Conservation (phyloP, 805 yeast species). For the Candida chilensis region DNA sequence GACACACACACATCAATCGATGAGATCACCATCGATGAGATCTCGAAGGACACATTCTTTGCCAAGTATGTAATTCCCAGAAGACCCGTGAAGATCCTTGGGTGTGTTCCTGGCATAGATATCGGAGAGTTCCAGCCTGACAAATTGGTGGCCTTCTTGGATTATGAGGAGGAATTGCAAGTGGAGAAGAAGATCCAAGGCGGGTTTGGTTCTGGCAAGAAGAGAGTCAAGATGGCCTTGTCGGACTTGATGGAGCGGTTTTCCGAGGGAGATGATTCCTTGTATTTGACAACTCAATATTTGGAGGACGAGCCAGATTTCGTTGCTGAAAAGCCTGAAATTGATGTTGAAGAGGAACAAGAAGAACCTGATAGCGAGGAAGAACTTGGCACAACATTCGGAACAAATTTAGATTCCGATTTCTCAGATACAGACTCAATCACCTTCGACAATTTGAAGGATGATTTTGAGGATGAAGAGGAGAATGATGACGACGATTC, state of each 20-base stretch:
- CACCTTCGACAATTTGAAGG: too few relatives aligned
- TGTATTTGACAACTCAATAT: conserved; percentile 68
- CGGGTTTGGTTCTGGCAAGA: conserved; percentile 63
- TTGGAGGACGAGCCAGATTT: conserved; percentile 29
- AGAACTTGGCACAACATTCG: too few relatives aligned
- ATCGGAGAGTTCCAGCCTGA: conserved; percentile 19
- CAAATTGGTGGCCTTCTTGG: conserved; percentile 24
- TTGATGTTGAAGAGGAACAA: conserved; percentile 6
- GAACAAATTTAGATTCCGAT: neutral
- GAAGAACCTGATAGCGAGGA: conserved; percentile 7
- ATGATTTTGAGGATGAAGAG: conserved; percentile 11
- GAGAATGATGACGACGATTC: conserved; percentile 9
- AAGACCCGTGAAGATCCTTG: conserved; percentile 42
- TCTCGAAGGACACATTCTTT: conserved; percentile 20
- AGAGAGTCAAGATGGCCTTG: conserved; percentile 41
- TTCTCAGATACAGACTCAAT: conserved; percentile 3
- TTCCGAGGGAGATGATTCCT: conserved; percentile 28
- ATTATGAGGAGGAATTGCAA: conserved; percentile 27
- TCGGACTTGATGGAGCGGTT: conserved; percentile 35
- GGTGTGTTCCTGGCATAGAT: conserved; percentile 22
- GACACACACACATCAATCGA: conserved; percentile 4
- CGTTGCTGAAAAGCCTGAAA: conserved; percentile 6
- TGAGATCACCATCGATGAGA: conserved; percentile 7
- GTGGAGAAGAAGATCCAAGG: conserved; percentile 50
- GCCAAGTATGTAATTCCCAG: conserved; percentile 26